Conservation (phyloP, 1,139 yeast genomes). For the Candida freyschussii region DNA sequence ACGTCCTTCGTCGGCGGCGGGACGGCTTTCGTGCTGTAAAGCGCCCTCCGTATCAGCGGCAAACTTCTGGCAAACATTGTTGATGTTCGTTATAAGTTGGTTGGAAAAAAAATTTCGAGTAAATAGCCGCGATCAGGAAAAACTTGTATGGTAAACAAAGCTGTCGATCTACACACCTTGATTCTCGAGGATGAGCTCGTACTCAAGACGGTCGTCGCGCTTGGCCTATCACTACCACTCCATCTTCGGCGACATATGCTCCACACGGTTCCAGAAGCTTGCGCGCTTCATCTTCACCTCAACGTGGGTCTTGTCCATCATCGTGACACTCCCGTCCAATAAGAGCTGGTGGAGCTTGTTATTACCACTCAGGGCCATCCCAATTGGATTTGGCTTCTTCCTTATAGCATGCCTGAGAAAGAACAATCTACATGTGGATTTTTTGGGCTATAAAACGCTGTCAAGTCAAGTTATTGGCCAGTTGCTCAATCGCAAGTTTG, state of each 20-base stretch:
- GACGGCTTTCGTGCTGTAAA: conserved; percentile 18
- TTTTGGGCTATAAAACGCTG: conserved; percentile 45
- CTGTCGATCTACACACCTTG: too few relatives aligned
- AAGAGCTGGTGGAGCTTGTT: conserved; percentile 24
- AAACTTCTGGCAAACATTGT: conserved; percentile 11
- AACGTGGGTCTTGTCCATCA: conserved; percentile 28
- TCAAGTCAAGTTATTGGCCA: conserved; percentile 45
- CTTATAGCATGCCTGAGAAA: conserved; percentile 47
- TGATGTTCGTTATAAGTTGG: neutral
- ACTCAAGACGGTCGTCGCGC: conserved; percentile 4
- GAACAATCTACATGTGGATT: conserved; percentile 46
- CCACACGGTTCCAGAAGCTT: conserved; percentile 34
- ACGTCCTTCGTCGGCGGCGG: conserved; percentile 49
- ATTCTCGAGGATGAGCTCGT: conserved; percentile 8
- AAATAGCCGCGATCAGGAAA: too few relatives aligned
- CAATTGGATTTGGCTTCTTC: conserved; percentile 29
- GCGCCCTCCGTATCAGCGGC: conserved; percentile 8
- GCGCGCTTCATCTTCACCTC: conserved; percentile 33
- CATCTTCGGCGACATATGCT: conserved; percentile 36
- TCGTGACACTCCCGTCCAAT: conserved; percentile 27
- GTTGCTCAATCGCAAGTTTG: conserved; percentile 38
- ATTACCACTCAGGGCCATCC: conserved; percentile 21
- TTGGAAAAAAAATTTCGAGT: neutral
- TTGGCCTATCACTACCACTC: conserved; percentile 31
- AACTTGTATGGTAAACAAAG: too few relatives aligned